A percentile compares a stretch with the other conserved stretches of the same genome.
Conservation (phyloP, 352 stramenopile genomes). For the Phytophthora foliorum region DNA sequence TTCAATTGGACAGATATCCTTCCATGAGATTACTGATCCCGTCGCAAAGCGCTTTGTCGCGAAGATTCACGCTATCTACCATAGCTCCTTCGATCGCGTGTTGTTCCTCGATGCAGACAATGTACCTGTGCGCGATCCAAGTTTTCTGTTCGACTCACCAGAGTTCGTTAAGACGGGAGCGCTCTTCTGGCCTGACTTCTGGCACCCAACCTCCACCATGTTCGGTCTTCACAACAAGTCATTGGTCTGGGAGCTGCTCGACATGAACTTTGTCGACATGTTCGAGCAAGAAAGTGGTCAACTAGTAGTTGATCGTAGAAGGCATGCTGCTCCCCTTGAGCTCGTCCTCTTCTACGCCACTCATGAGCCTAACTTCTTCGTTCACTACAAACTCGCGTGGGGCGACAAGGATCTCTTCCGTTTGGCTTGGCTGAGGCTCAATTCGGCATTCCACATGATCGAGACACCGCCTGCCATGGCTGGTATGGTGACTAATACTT, state of each 20-base stretch:
- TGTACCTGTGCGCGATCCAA: conserved; percentile 53
- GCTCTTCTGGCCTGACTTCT: conserved; percentile 38
- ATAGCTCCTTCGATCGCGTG: conserved; percentile 50
- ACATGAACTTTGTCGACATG: conserved; percentile 61
- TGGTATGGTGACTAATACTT: conserved; percentile 37
- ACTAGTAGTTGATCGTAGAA: conserved; percentile 52
- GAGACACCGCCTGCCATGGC: conserved; percentile 49
- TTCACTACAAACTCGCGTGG: conserved; percentile 46
- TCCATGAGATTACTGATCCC: conserved; percentile 33
- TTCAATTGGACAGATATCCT: conserved; percentile 24
- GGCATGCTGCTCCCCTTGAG: conserved; percentile 36
- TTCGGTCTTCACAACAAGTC: conserved; percentile 37
- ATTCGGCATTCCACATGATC: conserved; percentile 63
- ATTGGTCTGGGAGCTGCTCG: conserved; percentile 56
- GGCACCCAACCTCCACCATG: conserved; percentile 37
- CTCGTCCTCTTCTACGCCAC: conserved; percentile 54
- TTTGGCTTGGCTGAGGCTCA: conserved; percentile 61
- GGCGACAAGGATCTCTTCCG: conserved; percentile 78
- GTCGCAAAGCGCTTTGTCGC: conserved; percentile 53
- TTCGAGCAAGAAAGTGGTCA: conserved; percentile 78
- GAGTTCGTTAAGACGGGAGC: conserved; percentile 25
- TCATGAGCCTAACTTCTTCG: conserved; percentile 51
- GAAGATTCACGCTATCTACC: conserved; percentile 58
- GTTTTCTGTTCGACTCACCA: conserved; percentile 51
- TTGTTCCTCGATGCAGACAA: conserved; percentile 73